Evolutionary conservation across 2,329 filamentous ascomycete genomes (phyloP).

Genomic region (Neonectria magnoliae): DNA sequence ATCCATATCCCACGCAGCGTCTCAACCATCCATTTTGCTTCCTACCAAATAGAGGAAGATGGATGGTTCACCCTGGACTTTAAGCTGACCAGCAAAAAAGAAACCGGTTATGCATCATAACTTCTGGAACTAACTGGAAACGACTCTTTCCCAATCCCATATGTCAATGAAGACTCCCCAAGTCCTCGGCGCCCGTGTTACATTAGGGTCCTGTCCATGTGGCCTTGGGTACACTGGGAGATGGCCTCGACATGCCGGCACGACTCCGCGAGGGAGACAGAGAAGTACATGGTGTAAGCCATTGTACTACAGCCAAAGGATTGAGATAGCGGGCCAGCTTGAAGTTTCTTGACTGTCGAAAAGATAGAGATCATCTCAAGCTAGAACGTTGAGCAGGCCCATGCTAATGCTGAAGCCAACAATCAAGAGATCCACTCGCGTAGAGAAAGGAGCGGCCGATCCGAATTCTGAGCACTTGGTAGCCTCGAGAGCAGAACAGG

Average conservation of each 20-base stretch:
- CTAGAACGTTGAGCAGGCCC: conserved; percentile 24
- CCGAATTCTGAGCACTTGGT: conserved; percentile 50
- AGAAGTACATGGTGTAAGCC: background rate
- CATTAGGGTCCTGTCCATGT: background rate
- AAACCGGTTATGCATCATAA: background rate
- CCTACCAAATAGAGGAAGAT: background rate
- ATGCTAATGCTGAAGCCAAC: conserved; percentile 27
- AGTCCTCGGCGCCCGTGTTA: background rate
- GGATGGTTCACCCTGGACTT: background rate
- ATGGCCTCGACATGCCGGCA: background rate
- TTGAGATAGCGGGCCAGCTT: background rate
- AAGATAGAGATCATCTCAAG: conserved; percentile 17
- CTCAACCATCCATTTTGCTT: background rate
- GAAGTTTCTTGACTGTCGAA: background rate
- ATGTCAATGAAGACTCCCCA: background rate
- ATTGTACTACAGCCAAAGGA: background rate
- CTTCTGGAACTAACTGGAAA: background rate
- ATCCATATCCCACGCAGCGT: background rate
- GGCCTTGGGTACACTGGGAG: background rate
- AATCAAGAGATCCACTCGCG: conserved; percentile 19
- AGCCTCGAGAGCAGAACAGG: conserved; percentile 58
- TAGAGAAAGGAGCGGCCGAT: conserved; percentile 27
- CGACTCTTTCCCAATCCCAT: background rate
- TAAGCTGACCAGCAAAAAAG: background rate
- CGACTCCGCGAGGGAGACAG: background rate